Base-by-base conservation (phyloP, 73 alveolate species). In the Uronychia binucleata region DNA sequence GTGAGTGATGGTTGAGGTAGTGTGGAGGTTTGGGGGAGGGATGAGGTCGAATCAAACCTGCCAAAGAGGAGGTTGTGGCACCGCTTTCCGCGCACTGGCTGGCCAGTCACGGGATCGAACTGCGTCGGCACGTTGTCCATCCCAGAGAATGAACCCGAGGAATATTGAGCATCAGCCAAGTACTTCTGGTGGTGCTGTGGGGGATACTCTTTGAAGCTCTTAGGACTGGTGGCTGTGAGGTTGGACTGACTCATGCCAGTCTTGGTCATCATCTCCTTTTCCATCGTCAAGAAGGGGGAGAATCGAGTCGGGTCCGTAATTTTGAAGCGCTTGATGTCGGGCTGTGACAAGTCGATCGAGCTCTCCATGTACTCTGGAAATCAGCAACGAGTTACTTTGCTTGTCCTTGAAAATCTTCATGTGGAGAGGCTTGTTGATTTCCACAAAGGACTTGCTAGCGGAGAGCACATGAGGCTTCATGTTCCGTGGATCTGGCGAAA, bases 241-340 rank as follows among this genome's bases (percentile, higher is more conserved):
- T n/a, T n/a, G n/a, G n/a, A n/a, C n/a, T n/a, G n/a, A n/a, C n/a
- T n/a, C n/a, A n/a, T n/a, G n/a, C n/a, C n/a, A n/a, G n/a, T n/a
- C n/a, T n/a, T n/a, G 67, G 5, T 46, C 67, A 46, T 11, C 19
- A 46, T 11, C 19, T 46, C 67, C 19, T 46, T 46, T 46, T 46
- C 67, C 67, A 46, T 46, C 19, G 5, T 46, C n/a, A 46, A 19
- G 67, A 46, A 46, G 19, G 67, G 67, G 19, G 67, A 46, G 19
- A 46, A 46, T 46, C 67, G 5, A 11, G 67, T 11, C n/a, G 67
- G 67, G 19, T 46, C 67, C 19, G 5, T 19, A 11, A 46, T 46
- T 46, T 78, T 79, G 78, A 79, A 79, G 34, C 86, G 34, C 30
- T 79, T 79, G 78, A 33, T 35, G 58, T 79, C 86, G 5, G 86